These are phyloP conservation scores for Monilinia vaccinii-corymbosi DNA, from an alignment of 2,329 filamentous ascomycete genomes.

Conservation along the genomic window DNA sequence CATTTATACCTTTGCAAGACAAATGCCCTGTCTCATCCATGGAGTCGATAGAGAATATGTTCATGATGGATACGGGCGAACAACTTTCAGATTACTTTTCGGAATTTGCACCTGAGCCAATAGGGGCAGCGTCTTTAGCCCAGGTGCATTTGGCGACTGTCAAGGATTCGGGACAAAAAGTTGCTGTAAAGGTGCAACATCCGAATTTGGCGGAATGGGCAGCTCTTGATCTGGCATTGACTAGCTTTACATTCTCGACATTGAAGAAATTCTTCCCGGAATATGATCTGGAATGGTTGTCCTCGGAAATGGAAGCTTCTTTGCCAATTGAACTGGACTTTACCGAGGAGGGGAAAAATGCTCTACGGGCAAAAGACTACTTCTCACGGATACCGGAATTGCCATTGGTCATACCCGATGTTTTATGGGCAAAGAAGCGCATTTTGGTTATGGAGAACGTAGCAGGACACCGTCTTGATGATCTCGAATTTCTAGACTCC, in stretches of 20 bases:
- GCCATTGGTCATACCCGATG: slow-evolving; percentile 82
- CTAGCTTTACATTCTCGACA: slow-evolving; percentile 78
- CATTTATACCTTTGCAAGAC: slow-evolving; percentile 93
- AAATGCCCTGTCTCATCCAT: slow-evolving; percentile 88
- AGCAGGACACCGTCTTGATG: slow-evolving; percentile 77
- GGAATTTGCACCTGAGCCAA: slow-evolving; percentile 69
- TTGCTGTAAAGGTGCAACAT: slow-evolving; percentile 96
- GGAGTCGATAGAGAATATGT: slow-evolving; percentile 81
- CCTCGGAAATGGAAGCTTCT: slow-evolving; percentile 83
- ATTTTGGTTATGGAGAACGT: slow-evolving; percentile 96
- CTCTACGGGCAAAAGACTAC: slow-evolving; percentile 67
- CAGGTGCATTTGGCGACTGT: slow-evolving; percentile 87
- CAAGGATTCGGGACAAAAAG: slow-evolving; percentile 71
- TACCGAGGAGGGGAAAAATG: slow-evolving; percentile 74
- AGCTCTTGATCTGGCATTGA: slow-evolving; percentile 76
- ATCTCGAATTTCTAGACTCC: slow-evolving; percentile 75
- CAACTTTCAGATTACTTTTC: slow-evolving; percentile 77
- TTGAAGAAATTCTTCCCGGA: slow-evolving; percentile 93
- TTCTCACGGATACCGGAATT: slow-evolving; percentile 65
- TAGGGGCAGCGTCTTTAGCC: slow-evolving; percentile 87
- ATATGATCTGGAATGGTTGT: slow-evolving; percentile 95
- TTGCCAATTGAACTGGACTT: slow-evolving; percentile 91
- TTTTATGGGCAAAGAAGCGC: slow-evolving; percentile 79
- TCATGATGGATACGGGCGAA: slow-evolving; percentile 70
- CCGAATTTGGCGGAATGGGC: slow-evolving; percentile 84